A percentile compares a stretch with the other conserved stretches of the same genome.
These are phyloP conservation scores for Dispira simplex DNA, from an alignment of 192 early-diverging fungal genomes.

Conservation along the genomic window DNA sequence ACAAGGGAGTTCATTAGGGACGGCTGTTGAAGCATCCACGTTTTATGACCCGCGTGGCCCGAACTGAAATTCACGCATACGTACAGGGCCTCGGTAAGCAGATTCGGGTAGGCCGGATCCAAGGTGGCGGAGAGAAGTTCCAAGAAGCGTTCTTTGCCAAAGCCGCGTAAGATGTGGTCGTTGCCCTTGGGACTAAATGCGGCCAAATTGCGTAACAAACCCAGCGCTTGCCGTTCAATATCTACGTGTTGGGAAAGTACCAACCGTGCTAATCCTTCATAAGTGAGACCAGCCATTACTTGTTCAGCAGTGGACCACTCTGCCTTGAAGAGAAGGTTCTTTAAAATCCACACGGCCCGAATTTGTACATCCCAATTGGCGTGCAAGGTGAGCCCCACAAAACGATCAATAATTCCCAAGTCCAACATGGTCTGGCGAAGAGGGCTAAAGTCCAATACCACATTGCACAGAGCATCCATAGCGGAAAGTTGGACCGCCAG, in stretches of 20 bases:
- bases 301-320: neutral
- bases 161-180: neutral
- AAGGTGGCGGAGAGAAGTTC: neutral
- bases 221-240: constrained; percentile 4
- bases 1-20: neutral
- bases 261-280: neutral
- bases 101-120: neutral
- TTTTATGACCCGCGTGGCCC: neutral
- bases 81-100: constrained; percentile 2
- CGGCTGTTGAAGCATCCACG: constrained; percentile 1
- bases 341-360: neutral
- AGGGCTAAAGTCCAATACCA: constrained; percentile 72
- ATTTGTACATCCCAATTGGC: constrained; percentile 5
- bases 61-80: neutral
- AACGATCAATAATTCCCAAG: constrained; percentile 46
- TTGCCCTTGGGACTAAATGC: neutral
- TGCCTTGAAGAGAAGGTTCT: neutral
- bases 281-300: neutral
- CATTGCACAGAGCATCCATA: constrained; percentile 67
- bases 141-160: neutral
- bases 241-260: neutral
- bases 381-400: constrained; percentile 38
- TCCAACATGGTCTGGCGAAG: constrained; percentile 62
- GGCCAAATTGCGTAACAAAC: constrained; percentile 1
- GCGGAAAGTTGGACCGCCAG: constrained; percentile 44